Evolutionary conservation across 768 basidiomycete genomes (phyloP).

Genomic region (Lepiota venenata): DNA sequence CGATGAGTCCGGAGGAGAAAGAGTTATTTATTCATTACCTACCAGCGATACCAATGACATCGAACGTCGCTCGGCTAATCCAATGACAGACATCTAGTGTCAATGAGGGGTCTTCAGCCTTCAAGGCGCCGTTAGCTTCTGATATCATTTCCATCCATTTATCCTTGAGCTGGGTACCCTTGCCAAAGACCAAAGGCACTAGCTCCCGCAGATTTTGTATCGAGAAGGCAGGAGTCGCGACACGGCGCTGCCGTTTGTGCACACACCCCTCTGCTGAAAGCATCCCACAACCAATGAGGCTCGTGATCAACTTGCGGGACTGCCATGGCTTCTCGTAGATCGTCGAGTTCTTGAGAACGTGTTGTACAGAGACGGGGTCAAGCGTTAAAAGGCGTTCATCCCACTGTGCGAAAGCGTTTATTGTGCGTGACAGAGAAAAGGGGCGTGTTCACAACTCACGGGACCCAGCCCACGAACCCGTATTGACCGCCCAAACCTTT

Average conservation of each 20-base stretch:
- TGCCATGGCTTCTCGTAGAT: conserved; percentile 85
- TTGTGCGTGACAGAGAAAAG: not conserved
- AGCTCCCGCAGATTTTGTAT: conserved; percentile 72
- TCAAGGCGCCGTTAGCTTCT: not conserved
- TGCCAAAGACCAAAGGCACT: conserved; percentile 68
- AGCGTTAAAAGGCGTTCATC: conserved; percentile 77
- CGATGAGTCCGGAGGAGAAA: not conserved
- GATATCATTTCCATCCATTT: conserved; percentile 53
- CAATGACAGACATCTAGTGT: conserved; percentile 75
- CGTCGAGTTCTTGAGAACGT: conserved; percentile 69
- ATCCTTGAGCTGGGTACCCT: conserved; percentile 58
- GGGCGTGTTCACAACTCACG: conserved; percentile 40
- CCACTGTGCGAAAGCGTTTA: conserved; percentile 43
- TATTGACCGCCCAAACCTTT: conserved; percentile 66
- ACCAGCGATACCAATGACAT: conserved; percentile 91
- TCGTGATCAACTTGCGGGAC: conserved; percentile 68
- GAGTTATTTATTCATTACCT: conserved; percentile 8
- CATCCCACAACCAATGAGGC: conserved; percentile 82
- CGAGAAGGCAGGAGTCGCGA: conserved; percentile 77
- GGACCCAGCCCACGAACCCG: conserved; percentile 66
- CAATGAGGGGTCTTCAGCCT: conserved; percentile 8
- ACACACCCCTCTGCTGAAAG: conserved; percentile 73
- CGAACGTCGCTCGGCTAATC: conserved; percentile 83
- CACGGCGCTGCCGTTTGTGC: conserved; percentile 78
- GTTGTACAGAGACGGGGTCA: conserved; percentile 70